Base-by-base conservation (phyloP, 345 rosid species). In the Tarenaya hassleriana region DNA sequence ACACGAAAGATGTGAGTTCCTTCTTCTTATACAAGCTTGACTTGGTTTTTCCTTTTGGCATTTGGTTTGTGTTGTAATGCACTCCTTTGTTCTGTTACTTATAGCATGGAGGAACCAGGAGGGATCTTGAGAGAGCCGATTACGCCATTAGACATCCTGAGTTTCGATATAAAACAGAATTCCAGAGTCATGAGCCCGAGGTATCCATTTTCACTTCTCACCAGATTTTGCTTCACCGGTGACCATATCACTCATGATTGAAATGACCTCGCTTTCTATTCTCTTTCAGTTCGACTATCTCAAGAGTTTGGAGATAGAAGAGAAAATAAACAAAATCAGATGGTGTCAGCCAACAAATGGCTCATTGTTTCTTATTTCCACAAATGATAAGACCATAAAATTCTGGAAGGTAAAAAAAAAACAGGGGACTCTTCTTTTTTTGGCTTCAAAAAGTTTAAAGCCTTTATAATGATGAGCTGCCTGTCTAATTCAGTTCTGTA, bases 151-250 rank as follows among this genome's bases (percentile, higher is more conserved):
- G 85, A 81, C 99, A 88, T 70, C 97, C 97, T 34, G 99, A 94
- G 67, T 94, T 88, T 68, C 95, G 99, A 32, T 94, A 94, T 73
- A 94, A 88, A 73, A 88, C 97, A 40, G 99, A 94, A 64, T 94
- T 94, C 71, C 99, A 94, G 81, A 94, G 99, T 83, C 99, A 88
- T 66, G 99, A 94, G 51, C 99, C 99, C 40, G 99, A 94, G 97
- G 99, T 94, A 68, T 56, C 41, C 33, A 19, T 61, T 50, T 52
- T 18, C 33, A 63, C n/a, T n/a, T 58, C n/a, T 32, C 34, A 19
- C 44, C 12, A 4, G 20, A 34, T 39, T 7, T 53, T 45, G 42
- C 34, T 47, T 32, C 17, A 12, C 7, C 8, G 6, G 34, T 57
- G 18, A 45, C 39, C n/a, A n/a, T 10, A 14, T 16, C 55, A 8